A percentile compares a stretch with the other conserved stretches of the same genome.
phyloP scores from a whole-genome alignment of 108 stramenopile genomes.

The Nitzschia sp. region DNA sequence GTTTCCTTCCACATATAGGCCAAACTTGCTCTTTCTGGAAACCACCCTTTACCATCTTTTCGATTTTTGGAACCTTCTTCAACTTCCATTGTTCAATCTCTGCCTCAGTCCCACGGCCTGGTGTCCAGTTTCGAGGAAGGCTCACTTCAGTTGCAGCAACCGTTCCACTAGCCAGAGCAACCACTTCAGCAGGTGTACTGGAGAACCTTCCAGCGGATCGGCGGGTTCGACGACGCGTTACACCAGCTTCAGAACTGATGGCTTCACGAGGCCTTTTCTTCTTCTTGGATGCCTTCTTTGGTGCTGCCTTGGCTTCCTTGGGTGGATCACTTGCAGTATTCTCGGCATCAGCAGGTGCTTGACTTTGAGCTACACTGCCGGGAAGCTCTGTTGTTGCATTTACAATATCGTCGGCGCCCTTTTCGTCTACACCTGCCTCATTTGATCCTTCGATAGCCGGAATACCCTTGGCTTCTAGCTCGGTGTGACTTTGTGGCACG shows the following conservation, averaged over 20 bases:
- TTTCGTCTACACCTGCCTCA: no score
- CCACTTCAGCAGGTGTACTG: not conserved
- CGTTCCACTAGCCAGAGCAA: not conserved
- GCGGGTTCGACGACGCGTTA: slow-evolving; percentile 14
- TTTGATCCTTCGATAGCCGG: no score
- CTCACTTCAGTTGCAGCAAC: not conserved
- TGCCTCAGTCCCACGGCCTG: slow-evolving; percentile 7
- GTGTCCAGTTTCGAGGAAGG: not conserved
- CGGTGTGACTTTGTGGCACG: not conserved
- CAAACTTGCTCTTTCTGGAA: slow-evolving; percentile 37
- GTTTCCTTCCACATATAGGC: slow-evolving; percentile 61
- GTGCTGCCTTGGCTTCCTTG: not conserved
- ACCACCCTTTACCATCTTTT: slow-evolving; percentile 44
- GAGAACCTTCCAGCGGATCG: slow-evolving; percentile 27
- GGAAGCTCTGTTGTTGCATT: no score
- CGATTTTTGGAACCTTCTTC: slow-evolving; percentile 31
- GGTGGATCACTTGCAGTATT: not conserved
- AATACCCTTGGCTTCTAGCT: no score
- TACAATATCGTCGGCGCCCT: no score
- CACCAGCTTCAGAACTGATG: not conserved
- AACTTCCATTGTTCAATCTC: slow-evolving; percentile 19
- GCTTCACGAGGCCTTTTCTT: slow-evolving; percentile 4
- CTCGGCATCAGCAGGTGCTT: not conserved
- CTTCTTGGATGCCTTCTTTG: not conserved
- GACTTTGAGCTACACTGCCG: not conserved